Conservation (phyloP, 2,329 filamentous ascomycete species). For the Ceratocystis cubensis region DNA sequence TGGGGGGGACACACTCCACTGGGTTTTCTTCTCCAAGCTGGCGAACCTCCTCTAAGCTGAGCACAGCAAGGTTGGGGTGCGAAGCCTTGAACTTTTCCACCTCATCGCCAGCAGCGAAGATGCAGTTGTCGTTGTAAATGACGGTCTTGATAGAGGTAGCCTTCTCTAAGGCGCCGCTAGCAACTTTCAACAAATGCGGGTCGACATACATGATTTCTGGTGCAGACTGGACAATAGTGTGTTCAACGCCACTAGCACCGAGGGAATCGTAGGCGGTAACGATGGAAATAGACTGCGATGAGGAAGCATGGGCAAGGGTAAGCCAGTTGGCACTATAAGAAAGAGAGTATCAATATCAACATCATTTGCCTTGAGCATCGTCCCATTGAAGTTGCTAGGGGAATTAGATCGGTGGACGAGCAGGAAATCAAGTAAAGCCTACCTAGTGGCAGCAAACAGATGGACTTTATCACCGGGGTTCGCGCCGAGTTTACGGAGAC, state of each 20-base stretch:
- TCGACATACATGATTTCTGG: constrained; percentile 79
- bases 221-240: constrained; percentile 71
- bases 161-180: constrained; percentile 43
- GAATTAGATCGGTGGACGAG: not conserved
- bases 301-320: constrained; percentile 60
- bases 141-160: constrained; percentile 44
- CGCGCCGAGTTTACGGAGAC: constrained; percentile 62
- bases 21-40: constrained; percentile 53
- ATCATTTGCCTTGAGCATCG: not conserved
- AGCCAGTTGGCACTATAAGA: constrained; percentile 62
- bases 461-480: constrained; percentile 56
- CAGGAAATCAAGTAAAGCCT: constrained; percentile 24
- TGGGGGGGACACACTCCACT: constrained; percentile 57
- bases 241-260: constrained; percentile 68
- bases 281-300: constrained; percentile 78
- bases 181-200: constrained; percentile 57
- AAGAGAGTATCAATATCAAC: constrained; percentile 21
- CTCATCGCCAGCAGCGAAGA: constrained; percentile 39
- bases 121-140: constrained; percentile 49
- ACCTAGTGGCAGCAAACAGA: constrained; percentile 75
- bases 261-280: constrained; percentile 94
- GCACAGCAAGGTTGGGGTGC: constrained; percentile 40
- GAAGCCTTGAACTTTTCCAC: constrained; percentile 44
- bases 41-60: constrained; percentile 44
- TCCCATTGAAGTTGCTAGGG: not conserved